phyloP scores from a whole-genome alignment of 345 rosid species.

The Sapria himalayana region DNA sequence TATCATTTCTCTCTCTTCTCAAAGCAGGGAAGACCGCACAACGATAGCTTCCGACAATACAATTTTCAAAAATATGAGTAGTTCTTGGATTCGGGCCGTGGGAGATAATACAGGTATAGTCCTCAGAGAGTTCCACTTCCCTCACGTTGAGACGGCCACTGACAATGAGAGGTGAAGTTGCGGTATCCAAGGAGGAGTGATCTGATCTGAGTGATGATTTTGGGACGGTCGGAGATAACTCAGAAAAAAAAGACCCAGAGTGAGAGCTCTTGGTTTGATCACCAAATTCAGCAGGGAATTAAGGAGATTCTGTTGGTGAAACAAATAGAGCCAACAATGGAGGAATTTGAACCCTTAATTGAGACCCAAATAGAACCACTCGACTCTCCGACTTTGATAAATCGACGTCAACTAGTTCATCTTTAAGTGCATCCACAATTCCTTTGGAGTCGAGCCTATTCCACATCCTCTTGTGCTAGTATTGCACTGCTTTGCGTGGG shows the following conservation, averaged over 20 bases:
- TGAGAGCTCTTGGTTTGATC: conserved; percentile 38
- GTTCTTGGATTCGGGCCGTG: conserved; percentile 48
- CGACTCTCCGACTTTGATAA: conserved; percentile 30
- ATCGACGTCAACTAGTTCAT: conserved; percentile 15
- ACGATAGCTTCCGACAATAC: conserved; percentile 42
- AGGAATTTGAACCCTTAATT: conserved; percentile 62
- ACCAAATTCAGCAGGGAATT: conserved; percentile 42
- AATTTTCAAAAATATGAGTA: conserved; percentile 38
- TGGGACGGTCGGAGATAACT: conserved; percentile 9
- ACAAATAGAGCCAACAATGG: conserved; percentile 12
- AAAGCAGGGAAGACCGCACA: conserved; percentile 24
- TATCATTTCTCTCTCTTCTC: conserved; percentile 13
- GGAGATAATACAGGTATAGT: conserved; percentile 46
- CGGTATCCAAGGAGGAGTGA: conserved; percentile 13
- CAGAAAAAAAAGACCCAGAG: conserved; percentile 14
- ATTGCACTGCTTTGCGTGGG: conserved; percentile 17
- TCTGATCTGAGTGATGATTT: conserved; percentile 15
- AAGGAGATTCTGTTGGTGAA: conserved; percentile 25
- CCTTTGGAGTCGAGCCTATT: conserved; percentile 33
- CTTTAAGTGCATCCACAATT: conserved; percentile 34
- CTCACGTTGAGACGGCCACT: conserved; percentile 23
- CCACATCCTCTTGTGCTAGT: conserved; percentile 19
- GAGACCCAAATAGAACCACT: conserved; percentile 55
- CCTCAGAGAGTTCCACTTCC: conserved; percentile 50
- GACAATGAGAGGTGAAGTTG: conserved; percentile 22